These are phyloP conservation scores for Penicillium robsamsonii DNA, from an alignment of 495 filamentous ascomycete species.

Conservation along the genomic window DNA sequence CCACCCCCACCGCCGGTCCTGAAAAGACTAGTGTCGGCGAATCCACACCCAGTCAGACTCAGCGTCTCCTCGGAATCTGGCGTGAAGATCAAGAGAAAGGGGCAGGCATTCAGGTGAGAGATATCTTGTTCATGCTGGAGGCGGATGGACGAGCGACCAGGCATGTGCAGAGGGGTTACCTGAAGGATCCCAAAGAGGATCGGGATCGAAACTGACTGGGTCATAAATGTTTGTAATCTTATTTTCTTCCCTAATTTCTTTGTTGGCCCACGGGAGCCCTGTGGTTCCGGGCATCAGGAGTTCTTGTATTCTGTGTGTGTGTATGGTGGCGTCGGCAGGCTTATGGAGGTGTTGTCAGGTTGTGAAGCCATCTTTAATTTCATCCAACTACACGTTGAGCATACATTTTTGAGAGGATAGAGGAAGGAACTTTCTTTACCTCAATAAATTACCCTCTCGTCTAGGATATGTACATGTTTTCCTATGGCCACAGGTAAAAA, in stretches of 20 bases:
- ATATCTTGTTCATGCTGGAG: conserved; percentile 52
- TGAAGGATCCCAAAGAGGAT: conserved; percentile 46
- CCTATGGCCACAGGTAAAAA: neutral
- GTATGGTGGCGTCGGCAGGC: conserved; percentile 23
- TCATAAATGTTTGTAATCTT: conserved; percentile 20
- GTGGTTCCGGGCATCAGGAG: conserved; percentile 4
- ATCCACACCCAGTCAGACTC: conserved; percentile 23
- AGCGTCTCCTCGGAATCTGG: conserved; percentile 44
- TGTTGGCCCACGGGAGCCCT: conserved; percentile 1
- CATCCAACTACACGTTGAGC: conserved; percentile 5
- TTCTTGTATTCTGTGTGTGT: conserved; percentile 24
- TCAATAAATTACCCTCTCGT: neutral
- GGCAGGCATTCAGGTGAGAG: conserved; percentile 47
- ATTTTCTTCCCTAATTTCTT: conserved; percentile 21
- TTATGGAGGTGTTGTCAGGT: conserved; percentile 12
- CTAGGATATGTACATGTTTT: neutral
- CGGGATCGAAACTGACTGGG: conserved; percentile 29
- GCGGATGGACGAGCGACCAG: conserved; percentile 45
- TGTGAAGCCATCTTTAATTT: conserved; percentile 11
- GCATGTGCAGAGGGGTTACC: conserved; percentile 47
- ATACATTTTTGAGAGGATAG: conserved; percentile 4
- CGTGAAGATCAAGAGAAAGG: conserved; percentile 50
- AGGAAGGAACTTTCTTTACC: neutral
- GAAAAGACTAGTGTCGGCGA: conserved; percentile 38
- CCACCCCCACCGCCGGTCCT: conserved; percentile 33